Evolutionary conservation across 805 yeast genomes (phyloP).

Genomic region (Saccharomycopsis fermentans): DNA sequence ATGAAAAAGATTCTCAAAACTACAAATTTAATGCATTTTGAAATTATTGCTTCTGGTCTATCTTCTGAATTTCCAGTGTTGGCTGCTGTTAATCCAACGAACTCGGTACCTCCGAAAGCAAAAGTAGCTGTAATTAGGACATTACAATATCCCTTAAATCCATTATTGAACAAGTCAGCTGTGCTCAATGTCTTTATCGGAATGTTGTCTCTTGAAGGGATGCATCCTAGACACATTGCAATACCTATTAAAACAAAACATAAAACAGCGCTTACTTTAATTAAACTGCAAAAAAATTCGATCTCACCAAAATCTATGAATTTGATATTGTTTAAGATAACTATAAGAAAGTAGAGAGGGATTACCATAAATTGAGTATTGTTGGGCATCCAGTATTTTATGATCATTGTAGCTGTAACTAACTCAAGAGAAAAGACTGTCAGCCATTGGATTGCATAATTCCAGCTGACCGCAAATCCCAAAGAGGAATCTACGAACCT

Average conservation of each 20-base stretch:
- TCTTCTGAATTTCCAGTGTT: conserved; percentile 45
- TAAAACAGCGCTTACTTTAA: conserved; percentile 39
- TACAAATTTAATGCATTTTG: conserved; percentile 55
- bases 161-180: conserved; percentile 58
- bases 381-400: conserved; percentile 38
- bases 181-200: conserved; percentile 40
- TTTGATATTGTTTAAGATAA: conserved; percentile 41
- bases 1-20: conserved; percentile 54
- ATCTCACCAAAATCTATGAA: conserved; percentile 28
- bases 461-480: conserved; percentile 56
- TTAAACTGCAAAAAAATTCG: conserved; percentile 37
- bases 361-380: conserved; percentile 40
- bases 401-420: conserved; percentile 39
- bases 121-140: conserved; percentile 54
- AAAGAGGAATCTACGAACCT: conserved; percentile 39
- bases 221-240: conserved; percentile 38
- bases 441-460: conserved; percentile 47
- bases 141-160: conserved; percentile 51
- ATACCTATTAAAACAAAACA: conserved; percentile 47
- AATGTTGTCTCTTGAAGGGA: conserved; percentile 34
- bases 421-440: conserved; percentile 30
- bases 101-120: conserved; percentile 59
- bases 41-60: conserved; percentile 43
- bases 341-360: conserved; percentile 38
- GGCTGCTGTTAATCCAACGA: conserved; percentile 56